These are phyloP conservation scores for Chenopodium berlandieri DNA, from an alignment of 148 eudicot species.

Conservation along the genomic window DNA sequence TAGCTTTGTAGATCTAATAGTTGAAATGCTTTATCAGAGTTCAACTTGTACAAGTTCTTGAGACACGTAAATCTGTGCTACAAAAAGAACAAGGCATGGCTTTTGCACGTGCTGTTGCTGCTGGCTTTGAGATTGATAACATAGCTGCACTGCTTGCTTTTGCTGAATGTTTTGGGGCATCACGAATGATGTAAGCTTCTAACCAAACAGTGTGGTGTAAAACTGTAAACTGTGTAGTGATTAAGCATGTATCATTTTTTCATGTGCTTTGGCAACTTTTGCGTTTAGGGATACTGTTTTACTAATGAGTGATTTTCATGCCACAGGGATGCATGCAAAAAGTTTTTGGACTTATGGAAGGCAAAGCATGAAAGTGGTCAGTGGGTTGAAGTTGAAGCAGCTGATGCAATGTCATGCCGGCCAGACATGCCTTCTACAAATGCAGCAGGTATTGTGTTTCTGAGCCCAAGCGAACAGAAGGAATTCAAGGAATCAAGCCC, in stretches of 20 bases:
- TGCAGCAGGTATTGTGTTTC: conserved; percentile 62
- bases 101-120: conserved; percentile 96
- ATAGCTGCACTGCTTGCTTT: conserved; percentile 60
- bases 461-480: conserved; percentile 33
- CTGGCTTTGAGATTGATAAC: conserved; percentile 78
- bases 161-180: conserved; percentile 88
- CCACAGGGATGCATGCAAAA: conserved; percentile 77
- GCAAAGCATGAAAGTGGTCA: conserved; percentile 93
- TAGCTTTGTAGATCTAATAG: conserved; percentile 23
- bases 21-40: conserved; percentile 47
- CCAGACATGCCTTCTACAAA: conserved; percentile 46
- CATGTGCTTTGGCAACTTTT: not conserved
- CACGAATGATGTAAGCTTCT: conserved; percentile 76
- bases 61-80: conserved; percentile 78
- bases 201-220: not conserved
- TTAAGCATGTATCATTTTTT: not conserved
- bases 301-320: conserved; percentile 6
- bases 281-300: not conserved
- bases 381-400: conserved; percentile 91
- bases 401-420: conserved; percentile 54
- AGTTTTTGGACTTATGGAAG: conserved; percentile 84
- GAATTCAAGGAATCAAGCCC: conserved; percentile 19
- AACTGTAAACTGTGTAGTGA: not conserved
- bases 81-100: conserved; percentile 99
- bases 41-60: conserved; percentile 80